A percentile compares a stretch with the other conserved stretches of the same genome.
phyloP scores from a whole-genome alignment of 23 red algal genomes.

The Chondrus crispus region DNA sequence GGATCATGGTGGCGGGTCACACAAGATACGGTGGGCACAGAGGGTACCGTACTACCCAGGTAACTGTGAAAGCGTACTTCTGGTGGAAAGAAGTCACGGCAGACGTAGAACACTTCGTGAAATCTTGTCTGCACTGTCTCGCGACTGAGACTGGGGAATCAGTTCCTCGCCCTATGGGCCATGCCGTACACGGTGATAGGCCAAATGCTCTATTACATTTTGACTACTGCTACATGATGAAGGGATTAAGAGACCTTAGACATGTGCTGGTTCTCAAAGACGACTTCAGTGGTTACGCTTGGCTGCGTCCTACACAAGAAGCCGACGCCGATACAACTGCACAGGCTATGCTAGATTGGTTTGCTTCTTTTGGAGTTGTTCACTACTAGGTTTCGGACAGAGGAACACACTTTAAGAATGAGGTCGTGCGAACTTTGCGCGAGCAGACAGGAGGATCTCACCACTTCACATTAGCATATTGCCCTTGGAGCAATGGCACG shows the following conservation, averaged over 20 bases:
- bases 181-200: not conserved
- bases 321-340: not conserved
- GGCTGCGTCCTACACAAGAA: not conserved
- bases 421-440: not conserved
- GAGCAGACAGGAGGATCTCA: not conserved
- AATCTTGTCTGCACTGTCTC: conserved; percentile 13
- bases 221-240: not conserved
- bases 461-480: conserved; percentile 20
- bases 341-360: not conserved
- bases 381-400: not conserved
- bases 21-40: conserved; percentile 3
- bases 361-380: not conserved
- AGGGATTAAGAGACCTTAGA: not conserved
- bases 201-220: not conserved
- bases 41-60: not conserved
- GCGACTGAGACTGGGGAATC: not conserved
- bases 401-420: conserved; percentile 1
- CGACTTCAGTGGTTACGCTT: not conserved
- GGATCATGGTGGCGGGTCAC: not conserved
- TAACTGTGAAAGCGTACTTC: not conserved
- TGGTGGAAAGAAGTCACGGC: not conserved
- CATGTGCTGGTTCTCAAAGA: conserved; percentile 19
- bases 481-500: conserved; percentile 14
- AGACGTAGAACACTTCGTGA: not conserved
- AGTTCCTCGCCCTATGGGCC: not conserved